A percentile compares a stretch with the other conserved stretches of the same genome.
Conservation (phyloP, 371 early-diverging fungal species). For the Mucor lusitanicus region DNA sequence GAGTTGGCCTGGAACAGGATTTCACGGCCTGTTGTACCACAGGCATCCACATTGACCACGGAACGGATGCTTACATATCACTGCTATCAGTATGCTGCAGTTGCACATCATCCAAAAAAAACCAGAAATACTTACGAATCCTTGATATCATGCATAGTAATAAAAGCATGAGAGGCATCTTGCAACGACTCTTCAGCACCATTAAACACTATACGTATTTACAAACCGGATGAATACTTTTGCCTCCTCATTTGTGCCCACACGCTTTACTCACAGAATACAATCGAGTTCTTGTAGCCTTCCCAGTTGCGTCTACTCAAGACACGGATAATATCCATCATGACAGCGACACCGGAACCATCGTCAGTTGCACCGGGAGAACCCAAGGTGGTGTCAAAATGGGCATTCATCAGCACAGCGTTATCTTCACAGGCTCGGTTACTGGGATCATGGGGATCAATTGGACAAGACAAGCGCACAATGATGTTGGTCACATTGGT, state of each 20-base stretch:
- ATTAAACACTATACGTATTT: constrained; percentile 60
- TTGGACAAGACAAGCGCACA: constrained; percentile 72
- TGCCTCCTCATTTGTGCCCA: not conserved
- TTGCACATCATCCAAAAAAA: no score
- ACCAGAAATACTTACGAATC: constrained; percentile 57
- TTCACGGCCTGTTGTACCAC: constrained; percentile 72
- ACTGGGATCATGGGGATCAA: constrained; percentile 16
- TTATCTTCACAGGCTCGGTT: constrained; percentile 57
- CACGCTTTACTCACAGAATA: constrained; percentile 58
- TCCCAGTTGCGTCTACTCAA: constrained; percentile 57
- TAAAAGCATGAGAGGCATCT: constrained; percentile 78
- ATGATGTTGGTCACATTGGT: constrained; percentile 75
- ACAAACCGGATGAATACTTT: not conserved
- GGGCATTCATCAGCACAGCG: constrained; percentile 71
- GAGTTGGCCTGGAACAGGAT: constrained; percentile 81
- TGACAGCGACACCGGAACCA: constrained; percentile 69
- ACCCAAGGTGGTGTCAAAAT: constrained; percentile 70
- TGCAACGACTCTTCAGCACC: constrained; percentile 82
- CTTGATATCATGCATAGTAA: constrained; percentile 64
- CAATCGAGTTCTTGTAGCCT: constrained; percentile 54
- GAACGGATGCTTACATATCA: constrained; percentile 50
- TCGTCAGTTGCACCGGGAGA: constrained; percentile 71
- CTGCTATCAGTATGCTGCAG: no score
- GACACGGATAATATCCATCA: constrained; percentile 73
- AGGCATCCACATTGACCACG: constrained; percentile 76